phyloP scores from a whole-genome alignment of 2,329 filamentous ascomycete species.

The Exophiala bonariae region DNA sequence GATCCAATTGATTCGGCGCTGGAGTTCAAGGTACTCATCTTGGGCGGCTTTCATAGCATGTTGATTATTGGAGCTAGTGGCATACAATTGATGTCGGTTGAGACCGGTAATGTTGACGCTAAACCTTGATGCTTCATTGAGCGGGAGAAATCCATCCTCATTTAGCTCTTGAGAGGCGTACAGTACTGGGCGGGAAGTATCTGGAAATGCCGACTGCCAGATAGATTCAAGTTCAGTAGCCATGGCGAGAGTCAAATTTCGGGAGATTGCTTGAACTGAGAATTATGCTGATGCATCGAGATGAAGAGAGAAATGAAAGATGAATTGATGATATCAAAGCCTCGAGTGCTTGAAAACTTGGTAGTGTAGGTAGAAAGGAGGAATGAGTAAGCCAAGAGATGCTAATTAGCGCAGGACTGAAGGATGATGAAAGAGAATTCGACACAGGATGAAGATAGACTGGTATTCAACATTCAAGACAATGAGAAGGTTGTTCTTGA shows the following conservation, averaged over 20 bases:
- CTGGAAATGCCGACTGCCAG: conserved; percentile 25
- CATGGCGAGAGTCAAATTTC: conserved; percentile 6
- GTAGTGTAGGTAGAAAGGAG: no score
- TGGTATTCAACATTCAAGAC: no score
- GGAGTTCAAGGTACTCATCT: conserved; percentile 56
- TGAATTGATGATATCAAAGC: neutral
- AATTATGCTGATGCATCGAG: conserved; percentile 3
- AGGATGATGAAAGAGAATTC: no score
- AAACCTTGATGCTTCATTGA: conserved; percentile 24
- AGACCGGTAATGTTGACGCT: conserved; percentile 19
- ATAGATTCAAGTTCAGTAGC: conserved; percentile 19
- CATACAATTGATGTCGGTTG: conserved; percentile 44
- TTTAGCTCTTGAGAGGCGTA: conserved; percentile 22
- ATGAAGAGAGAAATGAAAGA: conserved; percentile 3
- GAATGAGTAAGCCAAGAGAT: no score
- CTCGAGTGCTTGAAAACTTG: no score
- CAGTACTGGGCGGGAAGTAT: conserved; percentile 20
- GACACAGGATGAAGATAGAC: no score
- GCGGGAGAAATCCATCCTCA: conserved; percentile 25
- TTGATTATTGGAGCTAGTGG: conserved; percentile 55
- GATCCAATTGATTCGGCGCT: conserved; percentile 49
- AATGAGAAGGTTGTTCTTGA: no score
- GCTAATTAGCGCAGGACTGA: no score
- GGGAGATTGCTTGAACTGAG: neutral
- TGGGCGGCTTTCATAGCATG: conserved; percentile 56